Conservation (phyloP, 805 yeast species). For the Kodamaea neixiangensis region DNA sequence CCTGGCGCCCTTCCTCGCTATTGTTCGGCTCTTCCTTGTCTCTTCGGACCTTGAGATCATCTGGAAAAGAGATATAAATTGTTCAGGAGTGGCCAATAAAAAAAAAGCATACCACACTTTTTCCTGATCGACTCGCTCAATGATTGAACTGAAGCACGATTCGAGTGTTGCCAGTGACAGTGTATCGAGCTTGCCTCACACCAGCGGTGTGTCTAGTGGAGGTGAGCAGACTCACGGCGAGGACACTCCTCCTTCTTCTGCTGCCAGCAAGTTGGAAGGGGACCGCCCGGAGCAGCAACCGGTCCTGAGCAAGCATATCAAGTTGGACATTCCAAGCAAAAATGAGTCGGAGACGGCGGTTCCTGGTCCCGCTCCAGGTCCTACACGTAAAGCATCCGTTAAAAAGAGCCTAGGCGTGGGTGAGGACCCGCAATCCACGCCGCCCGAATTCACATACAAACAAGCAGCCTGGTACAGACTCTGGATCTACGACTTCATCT, state of each 20-base stretch:
- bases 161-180: background rate
- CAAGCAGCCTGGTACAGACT: conserved; percentile 28
- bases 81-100: background rate
- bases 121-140: background rate
- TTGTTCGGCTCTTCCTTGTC: background rate
- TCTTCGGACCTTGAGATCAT: background rate
- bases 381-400: conserved; percentile 3
- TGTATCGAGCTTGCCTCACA: background rate
- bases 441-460: conserved; percentile 9
- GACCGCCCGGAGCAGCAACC: background rate
- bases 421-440: background rate
- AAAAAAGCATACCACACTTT: background rate
- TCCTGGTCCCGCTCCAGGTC: conserved; percentile 12
- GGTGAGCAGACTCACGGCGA: background rate
- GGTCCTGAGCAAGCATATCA: background rate
- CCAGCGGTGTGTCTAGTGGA: background rate
- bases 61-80: background rate
- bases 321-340: conserved; percentile 3
- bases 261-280: background rate
- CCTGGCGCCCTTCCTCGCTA: background rate
- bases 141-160: background rate
- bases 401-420: background rate
- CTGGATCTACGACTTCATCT: conserved; percentile 34
- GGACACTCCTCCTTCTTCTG: background rate
- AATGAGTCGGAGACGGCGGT: conserved; percentile 1